phyloP scores from a whole-genome alignment of 2,329 filamentous ascomycete species.

The Penicillium sp. region DNA sequence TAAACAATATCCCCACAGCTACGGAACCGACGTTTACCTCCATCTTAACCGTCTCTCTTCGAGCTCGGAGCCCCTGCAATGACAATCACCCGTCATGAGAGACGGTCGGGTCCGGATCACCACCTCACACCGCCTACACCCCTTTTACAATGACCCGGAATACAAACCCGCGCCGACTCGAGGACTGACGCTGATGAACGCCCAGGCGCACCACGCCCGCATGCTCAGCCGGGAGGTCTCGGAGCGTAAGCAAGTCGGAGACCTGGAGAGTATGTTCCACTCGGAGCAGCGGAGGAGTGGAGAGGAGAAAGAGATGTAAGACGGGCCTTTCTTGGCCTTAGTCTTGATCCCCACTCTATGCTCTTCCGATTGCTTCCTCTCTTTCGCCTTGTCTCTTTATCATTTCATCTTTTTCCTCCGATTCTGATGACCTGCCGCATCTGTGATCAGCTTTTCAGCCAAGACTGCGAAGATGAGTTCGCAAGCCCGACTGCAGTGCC shows the following conservation, averaged over 20 bases:
- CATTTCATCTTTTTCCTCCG: neutral
- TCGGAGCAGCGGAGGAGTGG: constrained; percentile 35
- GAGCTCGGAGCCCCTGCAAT: constrained; percentile 95
- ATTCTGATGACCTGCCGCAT: neutral
- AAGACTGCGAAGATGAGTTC: neutral
- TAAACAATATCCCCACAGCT: constrained; percentile 55
- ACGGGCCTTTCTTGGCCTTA: neutral
- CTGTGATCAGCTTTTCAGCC: neutral
- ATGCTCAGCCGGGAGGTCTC: constrained; percentile 72
- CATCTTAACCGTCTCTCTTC: constrained; percentile 94
- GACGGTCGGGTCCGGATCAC: constrained; percentile 56
- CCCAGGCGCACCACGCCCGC: constrained; percentile 65
- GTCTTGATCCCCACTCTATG: neutral
- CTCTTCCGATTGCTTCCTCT: neutral
- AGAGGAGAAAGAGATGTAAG: constrained; percentile 23
- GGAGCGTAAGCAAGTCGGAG: constrained; percentile 85
- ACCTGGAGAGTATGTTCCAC: constrained; percentile 75
- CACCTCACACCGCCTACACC: constrained; percentile 42
- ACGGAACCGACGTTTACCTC: constrained; percentile 97
- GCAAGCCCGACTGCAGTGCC: neutral
- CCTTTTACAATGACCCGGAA: constrained; percentile 38
- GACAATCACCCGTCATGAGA: constrained; percentile 84
- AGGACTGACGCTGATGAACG: constrained; percentile 54
- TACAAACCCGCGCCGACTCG: constrained; percentile 41
- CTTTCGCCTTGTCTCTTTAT: neutral